Evolutionary conservation across 2,329 filamentous ascomycete species (phyloP).

Genomic region (Talaromyces sp.): DNA sequence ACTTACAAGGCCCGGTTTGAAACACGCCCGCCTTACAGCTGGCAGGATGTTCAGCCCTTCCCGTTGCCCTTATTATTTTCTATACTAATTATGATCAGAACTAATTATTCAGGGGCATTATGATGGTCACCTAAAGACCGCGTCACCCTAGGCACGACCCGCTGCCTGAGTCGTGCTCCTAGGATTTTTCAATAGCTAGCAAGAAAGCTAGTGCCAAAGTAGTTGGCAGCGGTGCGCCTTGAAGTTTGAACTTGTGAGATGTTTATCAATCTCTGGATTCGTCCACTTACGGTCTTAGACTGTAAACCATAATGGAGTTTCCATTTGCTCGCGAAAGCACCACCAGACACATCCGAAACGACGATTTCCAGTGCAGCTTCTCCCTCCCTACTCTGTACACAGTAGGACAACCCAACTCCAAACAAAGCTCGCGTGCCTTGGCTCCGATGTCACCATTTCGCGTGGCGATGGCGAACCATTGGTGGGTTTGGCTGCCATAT

Average conservation of each 20-base stretch:
- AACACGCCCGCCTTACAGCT: background rate
- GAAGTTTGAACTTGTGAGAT: background rate
- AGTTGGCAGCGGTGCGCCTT: background rate
- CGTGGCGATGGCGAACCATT: background rate
- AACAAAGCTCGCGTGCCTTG: background rate
- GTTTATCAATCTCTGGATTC: background rate
- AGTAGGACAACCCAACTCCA: background rate
- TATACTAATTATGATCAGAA: background rate
- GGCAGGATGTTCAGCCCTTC: no score
- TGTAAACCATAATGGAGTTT: background rate
- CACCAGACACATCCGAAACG: background rate
- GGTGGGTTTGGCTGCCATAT: background rate
- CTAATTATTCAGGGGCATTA: background rate
- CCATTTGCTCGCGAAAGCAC: background rate
- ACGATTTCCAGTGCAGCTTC: no score
- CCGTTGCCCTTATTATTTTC: background rate
- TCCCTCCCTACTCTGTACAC: no score
- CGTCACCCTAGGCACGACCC: background rate
- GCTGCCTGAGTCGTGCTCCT: background rate
- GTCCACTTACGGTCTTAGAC: background rate
- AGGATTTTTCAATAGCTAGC: background rate
- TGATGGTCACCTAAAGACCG: background rate
- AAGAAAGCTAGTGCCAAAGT: background rate
- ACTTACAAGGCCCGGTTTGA: no score
- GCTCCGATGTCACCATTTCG: background rate